These are phyloP conservation scores for Kwoniella sp. DNA, from an alignment of 768 basidiomycete genomes.

Conservation along the genomic window DNA sequence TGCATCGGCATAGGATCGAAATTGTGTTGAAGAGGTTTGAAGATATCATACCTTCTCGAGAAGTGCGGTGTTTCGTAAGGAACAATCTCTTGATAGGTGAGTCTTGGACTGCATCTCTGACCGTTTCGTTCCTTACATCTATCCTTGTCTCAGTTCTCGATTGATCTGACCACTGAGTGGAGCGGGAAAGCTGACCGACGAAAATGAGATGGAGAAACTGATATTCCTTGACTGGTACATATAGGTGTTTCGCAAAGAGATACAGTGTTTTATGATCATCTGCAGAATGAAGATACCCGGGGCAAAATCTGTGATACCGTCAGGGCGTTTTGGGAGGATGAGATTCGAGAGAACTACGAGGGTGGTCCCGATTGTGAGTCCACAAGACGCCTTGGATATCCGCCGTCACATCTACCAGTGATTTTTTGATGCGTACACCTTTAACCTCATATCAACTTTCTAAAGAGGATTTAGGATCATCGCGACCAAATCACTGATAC, in stretches of 20 bases:
- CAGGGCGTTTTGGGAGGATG: constrained; percentile 67
- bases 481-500: no score
- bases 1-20: constrained; percentile 62
- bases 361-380: constrained; percentile 67
- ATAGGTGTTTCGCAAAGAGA: constrained; percentile 85
- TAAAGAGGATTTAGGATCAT: no score
- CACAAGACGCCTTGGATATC: no score
- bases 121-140: no score
- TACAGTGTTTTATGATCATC: constrained; percentile 81
- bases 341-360: constrained; percentile 67
- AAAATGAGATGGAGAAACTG: no score
- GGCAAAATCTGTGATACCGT: constrained; percentile 63
- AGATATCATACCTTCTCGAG: constrained; percentile 75
- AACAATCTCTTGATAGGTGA: constrained; percentile 71
- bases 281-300: constrained; percentile 67
- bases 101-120: constrained; percentile 18
- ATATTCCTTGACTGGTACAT: no score
- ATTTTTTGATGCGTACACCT: no score
- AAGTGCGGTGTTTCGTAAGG: constrained; percentile 88
- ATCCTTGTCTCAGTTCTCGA: no score
- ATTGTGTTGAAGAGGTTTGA: constrained; percentile 91
- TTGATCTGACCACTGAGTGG: no score
- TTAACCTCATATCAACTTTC: no score
- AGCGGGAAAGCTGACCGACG: no score
- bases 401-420: no score